A percentile compares a stretch with the other conserved stretches of the same genome.
These are phyloP conservation scores for Claviceps humidiphila DNA, from an alignment of 2,329 filamentous ascomycete species.

Conservation along the genomic window DNA sequence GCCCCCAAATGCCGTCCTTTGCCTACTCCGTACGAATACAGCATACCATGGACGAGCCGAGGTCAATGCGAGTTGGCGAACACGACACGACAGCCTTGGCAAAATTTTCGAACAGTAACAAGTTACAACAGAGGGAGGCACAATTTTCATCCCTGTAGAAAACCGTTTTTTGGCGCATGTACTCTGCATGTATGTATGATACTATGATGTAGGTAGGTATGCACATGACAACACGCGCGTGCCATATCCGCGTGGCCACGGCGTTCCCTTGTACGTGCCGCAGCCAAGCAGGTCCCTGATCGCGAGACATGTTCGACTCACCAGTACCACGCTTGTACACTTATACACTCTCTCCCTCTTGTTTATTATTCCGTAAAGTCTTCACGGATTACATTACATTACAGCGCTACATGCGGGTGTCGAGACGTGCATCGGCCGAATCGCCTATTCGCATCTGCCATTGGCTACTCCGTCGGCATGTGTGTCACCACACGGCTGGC, in stretches of 20 bases:
- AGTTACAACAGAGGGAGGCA: not conserved
- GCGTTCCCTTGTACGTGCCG: not conserved
- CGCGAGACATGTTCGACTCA: not conserved
- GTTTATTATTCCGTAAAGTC: not conserved
- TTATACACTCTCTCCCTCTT: not conserved
- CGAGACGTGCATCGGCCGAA: not conserved
- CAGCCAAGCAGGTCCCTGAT: not conserved
- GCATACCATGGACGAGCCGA: not conserved
- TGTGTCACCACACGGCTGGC: not conserved
- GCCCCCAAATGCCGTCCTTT: not conserved
- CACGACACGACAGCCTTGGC: not conserved
- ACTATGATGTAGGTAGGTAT: not conserved
- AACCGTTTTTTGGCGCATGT: not conserved
- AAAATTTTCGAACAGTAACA: not conserved
- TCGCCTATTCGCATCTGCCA: slow-evolving; percentile 1
- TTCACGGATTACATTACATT: not conserved
- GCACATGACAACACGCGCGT: not conserved
- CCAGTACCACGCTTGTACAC: not conserved
- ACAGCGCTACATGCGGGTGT: not conserved
- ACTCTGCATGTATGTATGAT: not conserved
- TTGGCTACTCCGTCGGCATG: not conserved
- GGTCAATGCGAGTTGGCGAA: not conserved
- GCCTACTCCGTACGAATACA: not conserved
- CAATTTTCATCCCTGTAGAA: not conserved
- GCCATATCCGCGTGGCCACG: not conserved